phyloP scores from a whole-genome alignment of 768 basidiomycete species.

The Megacollybia marginata region DNA sequence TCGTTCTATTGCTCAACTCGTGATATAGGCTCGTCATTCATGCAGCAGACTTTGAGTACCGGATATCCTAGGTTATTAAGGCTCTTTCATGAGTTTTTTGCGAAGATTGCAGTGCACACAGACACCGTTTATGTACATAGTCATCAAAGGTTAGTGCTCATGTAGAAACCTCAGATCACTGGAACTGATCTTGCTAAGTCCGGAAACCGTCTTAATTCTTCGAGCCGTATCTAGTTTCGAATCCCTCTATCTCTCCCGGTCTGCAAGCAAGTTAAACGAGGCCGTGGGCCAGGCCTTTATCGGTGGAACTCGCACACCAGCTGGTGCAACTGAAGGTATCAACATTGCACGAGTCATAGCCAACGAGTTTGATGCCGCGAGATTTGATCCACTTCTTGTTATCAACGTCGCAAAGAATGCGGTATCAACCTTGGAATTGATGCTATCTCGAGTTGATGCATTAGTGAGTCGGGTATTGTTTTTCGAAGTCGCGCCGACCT shows the following conservation, averaged over 20 bases:
- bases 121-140: slow-evolving; percentile 84
- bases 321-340: slow-evolving; percentile 69
- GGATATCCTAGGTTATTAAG: slow-evolving; percentile 86
- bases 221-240: slow-evolving; percentile 82
- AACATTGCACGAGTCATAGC: slow-evolving; percentile 69
- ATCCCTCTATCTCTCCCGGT: slow-evolving; percentile 80
- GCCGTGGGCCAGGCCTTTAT: slow-evolving; percentile 70
- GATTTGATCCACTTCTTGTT: slow-evolving; percentile 87
- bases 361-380: slow-evolving; percentile 90
- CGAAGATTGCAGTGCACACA: slow-evolving; percentile 90
- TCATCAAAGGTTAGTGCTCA: slow-evolving; percentile 63
- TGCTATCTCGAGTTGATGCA: slow-evolving; percentile 55
- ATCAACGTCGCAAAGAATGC: slow-evolving; percentile 72
- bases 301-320: slow-evolving; percentile 61
- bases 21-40: slow-evolving; percentile 68
- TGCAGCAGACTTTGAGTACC: slow-evolving; percentile 82
- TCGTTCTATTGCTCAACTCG: not conserved
- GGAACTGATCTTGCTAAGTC: slow-evolving; percentile 36
- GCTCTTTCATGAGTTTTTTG: slow-evolving; percentile 95
- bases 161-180: not conserved
- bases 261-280: slow-evolving; percentile 79
- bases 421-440: slow-evolving; percentile 58
- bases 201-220: slow-evolving; percentile 86
- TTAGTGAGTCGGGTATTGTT: slow-evolving; percentile 42
- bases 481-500: not conserved